Evolutionary conservation across 306 rosid species (phyloP), one percentile per base, ranked within the genome.

Genomic region (Dryas alaskensis): DNA sequence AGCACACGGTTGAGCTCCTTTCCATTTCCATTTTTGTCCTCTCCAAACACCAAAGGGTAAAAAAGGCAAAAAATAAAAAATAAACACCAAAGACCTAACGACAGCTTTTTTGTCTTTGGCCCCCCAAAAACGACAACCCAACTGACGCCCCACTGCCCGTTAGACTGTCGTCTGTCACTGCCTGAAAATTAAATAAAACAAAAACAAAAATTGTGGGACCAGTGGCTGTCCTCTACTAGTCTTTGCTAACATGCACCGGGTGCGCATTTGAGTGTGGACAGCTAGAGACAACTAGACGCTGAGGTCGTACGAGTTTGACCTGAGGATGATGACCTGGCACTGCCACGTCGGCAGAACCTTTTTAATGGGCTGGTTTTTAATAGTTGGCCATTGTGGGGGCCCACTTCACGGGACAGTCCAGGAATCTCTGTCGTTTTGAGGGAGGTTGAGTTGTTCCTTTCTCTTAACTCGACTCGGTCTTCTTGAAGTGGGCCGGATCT

Each of bases 381-480:
- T 1, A 31, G 37, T 10, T 9, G 42, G 46, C 54, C 6, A 14
- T 11, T 44, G 12, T 60, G 9, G 55, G 83, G 83, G 43, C 7
- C 90, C 83, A 75, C 77, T 73, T 22, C 5, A 27, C 31, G 79
- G 76, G 70, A 62, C 73, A 73, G 78, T 53, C 82, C 67, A 55
- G 84, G 87, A 80, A 87, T 84, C 89, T 85, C 76, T 82, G 87
- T 78, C 91, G 82, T 78, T 75, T 39, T 39, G 6, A 45, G 6
- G 6, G 8, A 45, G 48, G 19, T 16, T 40, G 47, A 40, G 47
- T 8, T 45, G 6, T 31, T 31, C 37, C 37, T 31, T 31, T 31
- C 37, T 31, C 37, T 31, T 31, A 31, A 31, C 37, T 31, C 37
- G 10, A 64, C 52, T 60, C 44, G 40, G 5, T 37, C 6, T 53